These are phyloP conservation scores for Malus hybrid DNA, from an alignment of 331 rosid species.

Conservation along the genomic window DNA sequence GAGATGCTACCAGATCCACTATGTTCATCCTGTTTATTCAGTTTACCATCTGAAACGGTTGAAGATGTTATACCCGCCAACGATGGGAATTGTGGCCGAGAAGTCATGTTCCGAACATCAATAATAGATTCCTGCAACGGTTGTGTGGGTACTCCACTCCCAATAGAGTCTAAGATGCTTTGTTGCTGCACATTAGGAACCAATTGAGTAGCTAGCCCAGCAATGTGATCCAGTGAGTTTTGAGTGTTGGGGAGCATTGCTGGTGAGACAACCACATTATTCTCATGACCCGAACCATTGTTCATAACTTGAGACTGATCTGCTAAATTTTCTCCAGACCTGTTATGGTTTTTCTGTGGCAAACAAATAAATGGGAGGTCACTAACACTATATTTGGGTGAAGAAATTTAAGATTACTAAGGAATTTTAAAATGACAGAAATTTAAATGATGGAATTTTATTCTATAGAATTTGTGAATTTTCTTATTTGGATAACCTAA, in stretches of 20 bases:
- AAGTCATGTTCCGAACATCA: slow-evolving; percentile 34
- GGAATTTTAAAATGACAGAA: too few species aligned
- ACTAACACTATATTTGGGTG: too few species aligned
- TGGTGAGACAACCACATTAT: slow-evolving; percentile 32
- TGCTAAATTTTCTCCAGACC: slow-evolving; percentile 41
- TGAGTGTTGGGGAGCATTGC: slow-evolving; percentile 40
- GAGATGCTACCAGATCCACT: slow-evolving; percentile 51
- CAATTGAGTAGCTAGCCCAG: slow-evolving; percentile 38
- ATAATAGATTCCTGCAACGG: slow-evolving; percentile 47
- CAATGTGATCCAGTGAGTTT: slow-evolving; percentile 31
- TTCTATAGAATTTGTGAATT: too few species aligned
- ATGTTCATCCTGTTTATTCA: slow-evolving; percentile 48
- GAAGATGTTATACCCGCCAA: slow-evolving; percentile 37
- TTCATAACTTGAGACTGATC: slow-evolving; percentile 56
- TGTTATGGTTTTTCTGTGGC: slow-evolving; percentile 59
- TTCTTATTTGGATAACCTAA: too few species aligned
- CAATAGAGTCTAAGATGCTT: slow-evolving; percentile 52
- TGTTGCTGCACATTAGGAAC: slow-evolving; percentile 44
- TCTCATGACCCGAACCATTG: slow-evolving; percentile 50
- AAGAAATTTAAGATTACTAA: too few species aligned
- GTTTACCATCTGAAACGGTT: slow-evolving; percentile 25
- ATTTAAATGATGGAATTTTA: too few species aligned
- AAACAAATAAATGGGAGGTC: slow-evolving; percentile 22
- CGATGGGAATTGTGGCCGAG: slow-evolving; percentile 35
- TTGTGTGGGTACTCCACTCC: slow-evolving; percentile 45